These are phyloP conservation scores for Benincasa hispida DNA, from an alignment of 306 rosid species.

Conservation along the genomic window DNA sequence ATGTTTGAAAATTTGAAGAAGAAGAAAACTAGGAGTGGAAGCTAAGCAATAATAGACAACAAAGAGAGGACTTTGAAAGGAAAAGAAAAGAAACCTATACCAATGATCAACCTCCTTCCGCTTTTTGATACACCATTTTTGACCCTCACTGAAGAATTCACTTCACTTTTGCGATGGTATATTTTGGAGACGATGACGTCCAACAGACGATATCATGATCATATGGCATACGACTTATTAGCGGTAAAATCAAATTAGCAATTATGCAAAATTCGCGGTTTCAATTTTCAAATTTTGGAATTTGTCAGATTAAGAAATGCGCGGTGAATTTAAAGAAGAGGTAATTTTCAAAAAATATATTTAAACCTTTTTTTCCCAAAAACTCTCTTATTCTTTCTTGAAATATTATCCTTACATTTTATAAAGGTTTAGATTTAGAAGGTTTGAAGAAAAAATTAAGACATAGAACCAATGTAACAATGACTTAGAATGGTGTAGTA, in stretches of 20 bases:
- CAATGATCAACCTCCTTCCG: not conserved
- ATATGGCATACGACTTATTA: too few species aligned
- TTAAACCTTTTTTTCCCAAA: too few species aligned
- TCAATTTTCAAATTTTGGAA: not conserved
- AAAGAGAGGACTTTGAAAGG: not conserved
- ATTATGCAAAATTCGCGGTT: not conserved
- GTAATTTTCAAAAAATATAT: not conserved
- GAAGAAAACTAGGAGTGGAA: not conserved
- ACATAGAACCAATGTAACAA: too few species aligned
- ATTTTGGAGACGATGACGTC: not conserved
- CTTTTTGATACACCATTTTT: not conserved
- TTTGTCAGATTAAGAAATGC: too few species aligned
- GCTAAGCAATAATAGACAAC: not conserved
- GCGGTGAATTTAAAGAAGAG: too few species aligned
- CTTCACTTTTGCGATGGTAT: not conserved
- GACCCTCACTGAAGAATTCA: not conserved
- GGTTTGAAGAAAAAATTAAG: too few species aligned
- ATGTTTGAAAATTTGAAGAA: not conserved
- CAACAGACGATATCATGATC: not conserved
- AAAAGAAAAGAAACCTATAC: not conserved
- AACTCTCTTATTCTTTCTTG: too few species aligned
- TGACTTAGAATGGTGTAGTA: too few species aligned
- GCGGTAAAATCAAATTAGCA: too few species aligned
- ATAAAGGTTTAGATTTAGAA: too few species aligned
- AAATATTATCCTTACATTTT: too few species aligned